phyloP scores from a whole-genome alignment of 2,329 filamentous ascomycete species.

The Gyromitra esculenta region DNA sequence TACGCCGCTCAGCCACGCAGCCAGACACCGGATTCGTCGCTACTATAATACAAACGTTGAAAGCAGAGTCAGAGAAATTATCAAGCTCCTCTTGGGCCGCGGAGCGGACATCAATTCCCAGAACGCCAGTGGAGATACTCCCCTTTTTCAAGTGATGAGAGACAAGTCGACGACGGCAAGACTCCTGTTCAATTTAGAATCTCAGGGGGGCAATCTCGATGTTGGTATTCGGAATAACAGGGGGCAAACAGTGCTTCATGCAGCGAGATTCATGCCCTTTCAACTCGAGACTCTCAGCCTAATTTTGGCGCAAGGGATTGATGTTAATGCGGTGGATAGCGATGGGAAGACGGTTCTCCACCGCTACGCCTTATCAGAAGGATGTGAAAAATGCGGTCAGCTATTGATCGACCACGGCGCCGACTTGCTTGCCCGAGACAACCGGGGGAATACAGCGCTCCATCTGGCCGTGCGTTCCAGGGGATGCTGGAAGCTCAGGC shows the following conservation, averaged over 20 bases:
- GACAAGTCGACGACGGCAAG: no score
- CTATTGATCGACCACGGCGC: not conserved
- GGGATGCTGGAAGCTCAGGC: no score
- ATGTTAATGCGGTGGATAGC: not conserved
- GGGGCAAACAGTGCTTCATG: not conserved
- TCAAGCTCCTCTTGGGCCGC: not conserved
- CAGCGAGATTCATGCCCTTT: not conserved
- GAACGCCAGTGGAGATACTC: not conserved
- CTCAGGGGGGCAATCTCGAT: not conserved
- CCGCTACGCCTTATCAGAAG: not conserved
- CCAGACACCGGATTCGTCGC: not conserved
- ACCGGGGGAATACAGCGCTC: not conserved
- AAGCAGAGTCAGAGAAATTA: not conserved
- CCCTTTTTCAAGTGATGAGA: not conserved
- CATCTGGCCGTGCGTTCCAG: not conserved
- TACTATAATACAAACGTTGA: not conserved
- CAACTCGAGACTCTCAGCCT: not conserved
- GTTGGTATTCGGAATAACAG: not conserved
- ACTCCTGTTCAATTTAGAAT: not conserved
- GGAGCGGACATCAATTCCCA: slow-evolving; percentile 4
- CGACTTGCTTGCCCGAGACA: not conserved
- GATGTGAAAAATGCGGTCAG: no score
- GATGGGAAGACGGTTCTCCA: not conserved
- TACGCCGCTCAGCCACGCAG: not conserved
- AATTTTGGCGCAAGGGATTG: not conserved